A percentile compares a stretch with the other conserved stretches of the same genome.
Conservation (phyloP, 352 stramenopile species). For the Globisporangium irregulare region DNA sequence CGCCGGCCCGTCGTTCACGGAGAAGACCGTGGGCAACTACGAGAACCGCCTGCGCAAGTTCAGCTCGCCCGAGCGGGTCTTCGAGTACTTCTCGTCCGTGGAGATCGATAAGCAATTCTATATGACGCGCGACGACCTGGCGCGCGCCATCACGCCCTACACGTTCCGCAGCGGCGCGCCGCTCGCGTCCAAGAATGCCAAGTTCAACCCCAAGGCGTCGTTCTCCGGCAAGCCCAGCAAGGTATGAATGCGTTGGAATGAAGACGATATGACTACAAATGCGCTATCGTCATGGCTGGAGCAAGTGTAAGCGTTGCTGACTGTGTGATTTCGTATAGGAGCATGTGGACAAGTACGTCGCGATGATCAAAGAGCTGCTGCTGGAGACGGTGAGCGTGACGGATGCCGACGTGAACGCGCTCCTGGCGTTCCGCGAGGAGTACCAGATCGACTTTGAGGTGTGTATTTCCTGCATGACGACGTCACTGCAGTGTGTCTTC, state of each 20-base stretch:
- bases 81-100: constrained; percentile 89
- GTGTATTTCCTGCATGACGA: neutral
- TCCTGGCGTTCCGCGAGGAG: constrained; percentile 56
- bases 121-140: constrained; percentile 83
- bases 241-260: constrained; percentile 7
- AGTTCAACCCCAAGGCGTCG: constrained; percentile 75
- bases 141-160: constrained; percentile 81
- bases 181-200: constrained; percentile 75
- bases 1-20: constrained; percentile 55
- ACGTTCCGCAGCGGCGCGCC: constrained; percentile 72
- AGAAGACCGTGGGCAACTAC: constrained; percentile 84
- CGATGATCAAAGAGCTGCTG: constrained; percentile 49
- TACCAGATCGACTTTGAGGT: constrained; percentile 73
- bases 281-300: neutral
- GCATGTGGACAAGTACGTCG: constrained; percentile 51
- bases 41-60: constrained; percentile 88
- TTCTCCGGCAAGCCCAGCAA: constrained; percentile 40
- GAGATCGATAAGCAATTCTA: constrained; percentile 76
- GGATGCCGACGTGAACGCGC: constrained; percentile 37
- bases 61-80: constrained; percentile 82
- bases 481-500: neutral
- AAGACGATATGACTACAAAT: neutral
- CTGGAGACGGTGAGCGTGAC: constrained; percentile 50
- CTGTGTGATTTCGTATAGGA: constrained; percentile 16
- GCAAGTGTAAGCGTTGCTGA: neutral